Percentiles rank a stretch among this genome's conserved stretches.
These are phyloP conservation scores for Seiridium cupressi DNA, from an alignment of 2,329 filamentous ascomycete genomes.

Conservation along the genomic window DNA sequence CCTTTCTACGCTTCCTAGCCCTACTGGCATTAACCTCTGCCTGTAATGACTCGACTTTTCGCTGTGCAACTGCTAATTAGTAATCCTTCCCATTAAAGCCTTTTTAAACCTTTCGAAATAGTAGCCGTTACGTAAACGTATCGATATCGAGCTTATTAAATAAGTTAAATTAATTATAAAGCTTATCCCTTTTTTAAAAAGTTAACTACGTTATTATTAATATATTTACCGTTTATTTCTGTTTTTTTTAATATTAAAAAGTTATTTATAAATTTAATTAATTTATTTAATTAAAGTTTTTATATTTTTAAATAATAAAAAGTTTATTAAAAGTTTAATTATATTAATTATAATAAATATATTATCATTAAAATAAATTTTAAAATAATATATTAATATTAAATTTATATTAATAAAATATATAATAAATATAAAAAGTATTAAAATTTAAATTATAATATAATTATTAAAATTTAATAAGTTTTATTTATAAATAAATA, in stretches of 20 bases:
- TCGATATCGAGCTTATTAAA: background rate
- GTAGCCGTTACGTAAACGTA: background rate
- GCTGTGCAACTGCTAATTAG: background rate
- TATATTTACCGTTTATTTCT: background rate
- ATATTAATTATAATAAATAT: too few relatives aligned
- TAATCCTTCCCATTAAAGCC: background rate
- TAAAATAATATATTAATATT: too few relatives aligned
- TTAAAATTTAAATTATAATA: too few relatives aligned
- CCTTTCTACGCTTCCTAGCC: background rate
- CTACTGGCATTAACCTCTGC: background rate
- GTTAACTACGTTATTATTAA: background rate
- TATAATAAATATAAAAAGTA: too few relatives aligned
- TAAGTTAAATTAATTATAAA: background rate
- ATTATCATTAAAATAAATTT: too few relatives aligned
- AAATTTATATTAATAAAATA: too few relatives aligned
- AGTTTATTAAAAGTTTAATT: too few relatives aligned
- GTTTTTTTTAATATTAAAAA: background rate
- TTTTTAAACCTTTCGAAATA: background rate
- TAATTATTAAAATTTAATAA: too few relatives aligned
- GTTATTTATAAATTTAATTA: too few relatives aligned
- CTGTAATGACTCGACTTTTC: background rate
- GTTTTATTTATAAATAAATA: too few relatives aligned
- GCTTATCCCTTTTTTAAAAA: background rate
- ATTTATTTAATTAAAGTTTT: too few relatives aligned
- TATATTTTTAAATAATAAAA: too few relatives aligned